phyloP scores from a whole-genome alignment of 140 eudicot genomes.

The Flaveria floridana region DNA sequence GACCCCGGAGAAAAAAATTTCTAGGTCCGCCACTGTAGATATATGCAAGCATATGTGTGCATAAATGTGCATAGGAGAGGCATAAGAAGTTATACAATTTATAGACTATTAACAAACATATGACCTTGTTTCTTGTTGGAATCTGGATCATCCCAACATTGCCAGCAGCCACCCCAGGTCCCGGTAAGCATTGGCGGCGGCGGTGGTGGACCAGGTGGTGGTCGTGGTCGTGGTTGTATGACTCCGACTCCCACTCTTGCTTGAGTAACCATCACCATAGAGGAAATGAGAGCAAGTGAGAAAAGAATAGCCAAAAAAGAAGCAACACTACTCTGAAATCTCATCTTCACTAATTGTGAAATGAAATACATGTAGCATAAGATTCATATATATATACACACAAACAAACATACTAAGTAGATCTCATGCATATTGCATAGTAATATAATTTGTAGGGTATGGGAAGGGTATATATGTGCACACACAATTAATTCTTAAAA shows the following conservation, averaged over 20 bases:
- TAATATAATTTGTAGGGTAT: too few relatives aligned
- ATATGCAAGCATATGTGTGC: not conserved
- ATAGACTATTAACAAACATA: too few relatives aligned
- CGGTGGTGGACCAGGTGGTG: not conserved
- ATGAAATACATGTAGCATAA: not conserved
- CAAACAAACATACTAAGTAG: too few relatives aligned
- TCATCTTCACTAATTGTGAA: not conserved
- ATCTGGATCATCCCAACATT: not conserved
- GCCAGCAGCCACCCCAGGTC: not conserved
- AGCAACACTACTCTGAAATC: not conserved
- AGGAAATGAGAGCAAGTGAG: slow-evolving; percentile 1
- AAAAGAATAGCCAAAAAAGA: not conserved
- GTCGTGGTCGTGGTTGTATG: not conserved
- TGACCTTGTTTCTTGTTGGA: too few relatives aligned
- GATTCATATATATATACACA: not conserved
- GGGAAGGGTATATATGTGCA: too few relatives aligned
- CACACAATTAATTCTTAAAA: too few relatives aligned
- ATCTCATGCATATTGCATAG: too few relatives aligned
- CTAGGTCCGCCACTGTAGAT: too few relatives aligned
- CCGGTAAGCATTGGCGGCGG: not conserved
- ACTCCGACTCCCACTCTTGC: not conserved
- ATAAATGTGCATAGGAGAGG: too few relatives aligned
- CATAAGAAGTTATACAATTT: too few relatives aligned
- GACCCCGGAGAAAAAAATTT: too few relatives aligned
- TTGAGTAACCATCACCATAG: not conserved